Evolutionary conservation across 495 filamentous ascomycete species (phyloP), one percentile per base, ranked within the genome.

Genomic region (Echria macrotheca): DNA sequence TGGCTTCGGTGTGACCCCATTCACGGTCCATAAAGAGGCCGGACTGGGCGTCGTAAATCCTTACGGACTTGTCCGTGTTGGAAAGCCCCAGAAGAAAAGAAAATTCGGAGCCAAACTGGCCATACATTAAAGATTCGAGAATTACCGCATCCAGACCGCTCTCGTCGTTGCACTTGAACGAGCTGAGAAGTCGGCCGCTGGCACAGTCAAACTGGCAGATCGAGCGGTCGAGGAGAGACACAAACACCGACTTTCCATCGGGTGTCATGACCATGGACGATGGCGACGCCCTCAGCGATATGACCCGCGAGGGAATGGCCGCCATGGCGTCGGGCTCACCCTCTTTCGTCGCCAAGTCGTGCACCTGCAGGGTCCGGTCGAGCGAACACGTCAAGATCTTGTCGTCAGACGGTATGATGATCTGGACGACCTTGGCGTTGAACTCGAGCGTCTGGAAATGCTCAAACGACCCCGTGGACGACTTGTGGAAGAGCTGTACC

Each of bases 1-100:
- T 83, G 33, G 89, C 85, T 59, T 95, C 90, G 0, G 88, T 94
- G 60, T 98, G 93, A 11, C 93, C 94, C 76, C 89, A 95, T 65
- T 95, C 93, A 29, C 87, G 82, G 21, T 87, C 84, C 44, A 96
- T 68, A 52, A 98, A 81, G 19, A 71, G 62, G 11, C 91, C 91
- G 32, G 77, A 76, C 37, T 85, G 82, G 12, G 82, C 70, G 53
- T 94, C 86, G 61, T 98, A 97, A 3, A 97, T 69, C 17, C 93
- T 75, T 48, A 98, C 83, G 5, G 93, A 96, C 60, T 96, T 97
- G 63, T 98, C 93, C 3, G 86, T 94, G 54, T 86, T 88, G 5
- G 94, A 96, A 19, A 94, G 74, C 15, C 87, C 93, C 21, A 90
- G 69, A 47, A 98, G 74, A 37, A 91, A 71, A 8, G 72, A 58